Conservation (phyloP, 139 green algal genomes). For the Picochlorum sp. region DNA sequence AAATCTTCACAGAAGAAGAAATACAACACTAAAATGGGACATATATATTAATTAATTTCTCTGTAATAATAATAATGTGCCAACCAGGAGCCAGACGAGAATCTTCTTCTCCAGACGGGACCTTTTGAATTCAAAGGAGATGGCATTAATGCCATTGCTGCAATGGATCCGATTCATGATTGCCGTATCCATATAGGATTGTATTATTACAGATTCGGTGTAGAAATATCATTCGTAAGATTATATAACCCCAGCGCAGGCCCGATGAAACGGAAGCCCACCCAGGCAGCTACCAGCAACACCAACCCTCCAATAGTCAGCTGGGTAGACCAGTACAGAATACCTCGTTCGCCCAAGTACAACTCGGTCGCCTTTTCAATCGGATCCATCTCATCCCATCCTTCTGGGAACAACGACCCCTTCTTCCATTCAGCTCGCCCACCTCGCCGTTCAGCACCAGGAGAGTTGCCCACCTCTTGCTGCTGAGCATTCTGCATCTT, state of each 20-base stretch:
- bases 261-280: slow-evolving; percentile 69
- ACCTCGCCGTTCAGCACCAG: not conserved
- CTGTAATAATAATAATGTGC: no score
- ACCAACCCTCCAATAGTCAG: slow-evolving; percentile 19
- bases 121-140: no score
- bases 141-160: no score
- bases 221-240: slow-evolving; percentile 46
- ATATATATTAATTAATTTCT: no score
- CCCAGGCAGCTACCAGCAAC: slow-evolving; percentile 49
- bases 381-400: slow-evolving; percentile 61
- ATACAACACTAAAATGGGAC: no score
- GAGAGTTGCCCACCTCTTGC: not conserved
- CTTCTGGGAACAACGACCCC: slow-evolving; percentile 64
- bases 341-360: slow-evolving; percentile 60
- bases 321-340: slow-evolving; percentile 69
- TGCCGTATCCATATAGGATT: no score
- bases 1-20: no score
- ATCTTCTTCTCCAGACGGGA: no score
- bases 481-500: slow-evolving; percentile 1
- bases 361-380: slow-evolving; percentile 49
- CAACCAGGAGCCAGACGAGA: no score
- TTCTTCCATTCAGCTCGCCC: slow-evolving; percentile 49
- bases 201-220: slow-evolving; percentile 15
- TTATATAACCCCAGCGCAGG: slow-evolving; percentile 68
- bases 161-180: no score